Evolutionary conservation across 768 basidiomycete species (phyloP), one percentile per base, ranked within the genome.

Genomic region (Naematelia aurantialba): DNA sequence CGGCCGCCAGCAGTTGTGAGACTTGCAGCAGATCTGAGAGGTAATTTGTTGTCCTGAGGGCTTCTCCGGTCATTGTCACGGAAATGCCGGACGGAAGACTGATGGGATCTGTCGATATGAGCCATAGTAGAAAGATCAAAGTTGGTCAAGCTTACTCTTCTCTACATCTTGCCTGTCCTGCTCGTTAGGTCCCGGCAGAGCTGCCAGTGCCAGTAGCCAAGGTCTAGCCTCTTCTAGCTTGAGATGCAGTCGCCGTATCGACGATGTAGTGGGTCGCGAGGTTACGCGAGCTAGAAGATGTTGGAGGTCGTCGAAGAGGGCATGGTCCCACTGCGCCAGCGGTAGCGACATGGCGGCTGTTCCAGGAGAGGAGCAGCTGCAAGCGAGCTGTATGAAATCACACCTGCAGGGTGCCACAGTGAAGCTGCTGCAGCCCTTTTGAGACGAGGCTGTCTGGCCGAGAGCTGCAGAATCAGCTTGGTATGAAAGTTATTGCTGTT

Each of bases 241-340:
- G 12, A 56, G 47, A 29, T 60, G 59, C 11, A 73, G 50, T 24
- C 55, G 60, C 26, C 71, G 55, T 14, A 73, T 22, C 0, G 60
- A 54, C 12, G 71, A 70, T 3, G 68, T 73, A 10, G 63, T 68
- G 3, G 68, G 67, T 52, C 67, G 67, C 3, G 59, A 44, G 29
- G 57, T 45, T 1, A 69, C 59, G 4, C 67, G 56, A 25, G 39
- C 52, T 47, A 73, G 69, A 11, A 73, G 58, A n/a, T 62, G 62
- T 53, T 65, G 65, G 12, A 73, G 62, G n/a, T 73, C 67, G 44
- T 44, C 51, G 54, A 73, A 73, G 51, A 73, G 65, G 52, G 63
- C 31, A 53, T 65, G 55, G 59, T 73, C 68, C 68, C 68, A 73
- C 29, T 62, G 50, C 30, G 52, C 60, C 1, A 63, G 52, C 31